Base-by-base conservation (phyloP, 345 rosid genomes). In the Boechera divaricarpa region DNA sequence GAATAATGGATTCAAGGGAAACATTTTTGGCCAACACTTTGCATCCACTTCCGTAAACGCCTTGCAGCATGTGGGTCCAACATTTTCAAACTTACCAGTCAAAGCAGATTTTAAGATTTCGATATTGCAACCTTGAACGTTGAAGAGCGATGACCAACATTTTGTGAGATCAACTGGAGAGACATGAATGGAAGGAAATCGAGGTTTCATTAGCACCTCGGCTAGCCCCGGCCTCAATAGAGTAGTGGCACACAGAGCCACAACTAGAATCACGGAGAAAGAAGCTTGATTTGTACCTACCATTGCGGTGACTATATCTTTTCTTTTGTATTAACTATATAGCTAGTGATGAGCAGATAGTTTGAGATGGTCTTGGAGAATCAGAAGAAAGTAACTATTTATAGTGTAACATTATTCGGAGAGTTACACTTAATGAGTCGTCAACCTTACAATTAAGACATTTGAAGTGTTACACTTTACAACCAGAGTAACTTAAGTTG, bases 11-110 rank as follows among this genome's bases (percentile, higher is more conserved):
- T 52, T 52, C 61, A 67, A 8, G 0, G 72, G 35, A 7, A 67
- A 67, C 36, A 52, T 67, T 9, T 68, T 7, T 26, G 38, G 51
- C 62, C 72, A 68, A 26, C 62, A 53, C 10, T 68, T 53, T 68
- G n/a, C 51, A 68, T 53, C 72, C 6, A 68, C 10, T 24, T 68
- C 36, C 3, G 2, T 38, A 68, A 68, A 54, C 12, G 26, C 38
- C 0, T 68, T 28, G 29, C 60, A 67, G 5, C 72, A 67, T 13
- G n/a, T 18, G 0, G 7, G n/a, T 24, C 44, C 35, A 60, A 60
- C 5, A 13, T 59, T 59, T 61, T 39, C 51, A 49, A 59, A 72
- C 68, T 72, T 60, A 48, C 68, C 68, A 1, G 38, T 63, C 15
- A 44, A 45, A 29, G 4, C 67, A 62, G 31, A 38, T 60, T 60